A percentile compares a stretch with the other conserved stretches of the same genome.
phyloP scores from a whole-genome alignment of 495 filamentous ascomycete genomes.

The Hypoxylon subgilvum region DNA sequence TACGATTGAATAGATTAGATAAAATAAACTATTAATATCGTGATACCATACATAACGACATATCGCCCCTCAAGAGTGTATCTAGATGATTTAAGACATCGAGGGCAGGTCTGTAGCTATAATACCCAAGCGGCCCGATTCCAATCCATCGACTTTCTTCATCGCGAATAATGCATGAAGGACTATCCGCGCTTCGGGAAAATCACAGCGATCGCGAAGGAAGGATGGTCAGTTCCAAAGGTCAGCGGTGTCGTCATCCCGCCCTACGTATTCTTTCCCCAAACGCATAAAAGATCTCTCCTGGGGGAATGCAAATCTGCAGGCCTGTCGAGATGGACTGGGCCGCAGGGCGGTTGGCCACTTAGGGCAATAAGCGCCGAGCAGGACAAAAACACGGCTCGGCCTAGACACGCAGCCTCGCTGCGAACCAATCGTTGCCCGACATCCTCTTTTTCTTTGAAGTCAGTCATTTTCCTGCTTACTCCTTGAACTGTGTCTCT shows the following conservation, averaged over 20 bases:
- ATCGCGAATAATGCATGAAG: too few species aligned
- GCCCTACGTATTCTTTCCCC: conserved; percentile 9
- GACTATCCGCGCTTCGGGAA: background rate
- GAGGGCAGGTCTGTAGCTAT: too few species aligned
- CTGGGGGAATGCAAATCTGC: conserved; percentile 17
- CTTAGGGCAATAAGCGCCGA: conserved; percentile 24
- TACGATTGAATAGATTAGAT: too few species aligned
- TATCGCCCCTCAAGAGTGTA: too few species aligned
- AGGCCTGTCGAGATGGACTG: conserved; percentile 15
- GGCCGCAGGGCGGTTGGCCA: conserved; percentile 16
- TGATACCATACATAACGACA: too few species aligned
- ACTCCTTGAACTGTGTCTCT: too few species aligned
- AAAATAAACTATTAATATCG: too few species aligned
- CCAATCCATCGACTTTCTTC: background rate
- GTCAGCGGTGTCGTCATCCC: conserved; percentile 24
- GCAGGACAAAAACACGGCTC: conserved; percentile 11
- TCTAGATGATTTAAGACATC: too few species aligned
- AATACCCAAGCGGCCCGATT: conserved; percentile 16
- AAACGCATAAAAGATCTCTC: conserved; percentile 29
- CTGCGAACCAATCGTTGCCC: conserved; percentile 14
- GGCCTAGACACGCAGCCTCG: background rate
- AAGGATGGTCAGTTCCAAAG: conserved; percentile 2
- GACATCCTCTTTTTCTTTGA: background rate
- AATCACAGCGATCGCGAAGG: conserved; percentile 3
- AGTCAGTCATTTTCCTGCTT: too few species aligned